A percentile compares a stretch with the other conserved stretches of the same genome.
phyloP scores from a whole-genome alignment of 495 filamentous ascomycete genomes.

The Podospora didyma region DNA sequence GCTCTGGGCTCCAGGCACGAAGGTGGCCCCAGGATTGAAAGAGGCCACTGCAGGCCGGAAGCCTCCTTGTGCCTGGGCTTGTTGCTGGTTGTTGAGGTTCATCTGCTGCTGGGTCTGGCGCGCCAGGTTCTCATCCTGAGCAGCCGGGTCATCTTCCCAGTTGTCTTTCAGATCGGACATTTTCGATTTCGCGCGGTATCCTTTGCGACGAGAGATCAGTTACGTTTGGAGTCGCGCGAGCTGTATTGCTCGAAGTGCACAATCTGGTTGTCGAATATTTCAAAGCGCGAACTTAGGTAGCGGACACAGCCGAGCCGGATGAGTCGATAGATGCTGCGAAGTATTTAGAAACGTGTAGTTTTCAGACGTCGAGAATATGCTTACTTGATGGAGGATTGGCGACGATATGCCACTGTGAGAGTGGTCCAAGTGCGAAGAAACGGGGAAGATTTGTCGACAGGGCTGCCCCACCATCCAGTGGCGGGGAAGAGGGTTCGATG shows the following conservation, averaged over 20 bases:
- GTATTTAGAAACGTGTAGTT: no score
- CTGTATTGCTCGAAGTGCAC: background rate
- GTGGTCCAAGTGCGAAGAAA: conserved; percentile 1
- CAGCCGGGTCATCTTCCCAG: conserved; percentile 93
- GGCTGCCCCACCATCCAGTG: conserved; percentile 27
- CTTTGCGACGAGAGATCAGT: background rate
- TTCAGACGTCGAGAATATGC: background rate
- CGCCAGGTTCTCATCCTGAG: conserved; percentile 80
- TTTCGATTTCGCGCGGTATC: conserved; percentile 20
- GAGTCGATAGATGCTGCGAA: no score
- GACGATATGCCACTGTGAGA: background rate
- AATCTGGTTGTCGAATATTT: no score
- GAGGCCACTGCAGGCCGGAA: conserved; percentile 75
- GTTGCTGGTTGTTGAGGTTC: conserved; percentile 58
- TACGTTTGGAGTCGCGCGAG: background rate
- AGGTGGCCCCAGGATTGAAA: conserved; percentile 83
- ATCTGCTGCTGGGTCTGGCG: conserved; percentile 74
- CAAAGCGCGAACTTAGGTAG: no score
- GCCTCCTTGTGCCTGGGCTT: conserved; percentile 30
- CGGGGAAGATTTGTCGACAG: conserved; percentile 15
- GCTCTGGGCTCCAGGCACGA: conserved; percentile 63
- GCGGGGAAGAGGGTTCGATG: conserved; percentile 23
- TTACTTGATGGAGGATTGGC: background rate
- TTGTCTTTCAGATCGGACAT: conserved; percentile 80
- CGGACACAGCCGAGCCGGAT: no score